A percentile compares a stretch with the other conserved stretches of the same genome.
Evolutionary conservation across 208 protist genomes (phyloP).

Genomic region (Naegleria fowleri): DNA sequence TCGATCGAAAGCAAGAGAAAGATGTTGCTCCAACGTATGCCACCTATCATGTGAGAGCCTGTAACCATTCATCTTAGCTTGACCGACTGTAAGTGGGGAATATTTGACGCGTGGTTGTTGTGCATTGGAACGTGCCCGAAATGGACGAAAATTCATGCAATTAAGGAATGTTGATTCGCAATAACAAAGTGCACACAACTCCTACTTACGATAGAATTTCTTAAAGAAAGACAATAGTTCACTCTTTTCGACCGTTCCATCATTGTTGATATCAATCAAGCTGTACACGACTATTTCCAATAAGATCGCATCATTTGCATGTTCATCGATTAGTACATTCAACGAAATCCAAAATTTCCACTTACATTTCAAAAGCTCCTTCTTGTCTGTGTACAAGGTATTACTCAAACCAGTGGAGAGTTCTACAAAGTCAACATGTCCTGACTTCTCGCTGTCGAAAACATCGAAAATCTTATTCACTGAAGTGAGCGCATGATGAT

Average conservation of each 20-base stretch:
- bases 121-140: too few relatives aligned
- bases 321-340: too few relatives aligned
- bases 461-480: neutral
- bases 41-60: neutral
- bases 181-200: too few relatives aligned
- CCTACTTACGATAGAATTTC: slow-evolving; percentile 2
- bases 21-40: neutral
- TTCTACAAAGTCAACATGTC: slow-evolving; percentile 4
- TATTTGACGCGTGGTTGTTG: neutral
- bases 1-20: neutral
- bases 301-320: neutral
- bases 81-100: neutral
- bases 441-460: neutral
- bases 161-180: too few relatives aligned
- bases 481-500: neutral
- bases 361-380: slow-evolving; percentile 18
- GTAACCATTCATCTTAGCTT: slow-evolving; percentile 25
- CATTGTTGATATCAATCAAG: slow-evolving; percentile 19
- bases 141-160: too few relatives aligned
- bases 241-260: neutral
- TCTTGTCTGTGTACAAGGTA: neutral
- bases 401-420: neutral
- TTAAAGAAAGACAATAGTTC: slow-evolving; percentile 4
- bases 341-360: too few relatives aligned
- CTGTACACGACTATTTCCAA: neutral